Percentiles rank a stretch among this genome's conserved stretches.
These are phyloP conservation scores for Spergularia azorica DNA, from an alignment of 179 eudicot species.

Conservation along the genomic window DNA sequence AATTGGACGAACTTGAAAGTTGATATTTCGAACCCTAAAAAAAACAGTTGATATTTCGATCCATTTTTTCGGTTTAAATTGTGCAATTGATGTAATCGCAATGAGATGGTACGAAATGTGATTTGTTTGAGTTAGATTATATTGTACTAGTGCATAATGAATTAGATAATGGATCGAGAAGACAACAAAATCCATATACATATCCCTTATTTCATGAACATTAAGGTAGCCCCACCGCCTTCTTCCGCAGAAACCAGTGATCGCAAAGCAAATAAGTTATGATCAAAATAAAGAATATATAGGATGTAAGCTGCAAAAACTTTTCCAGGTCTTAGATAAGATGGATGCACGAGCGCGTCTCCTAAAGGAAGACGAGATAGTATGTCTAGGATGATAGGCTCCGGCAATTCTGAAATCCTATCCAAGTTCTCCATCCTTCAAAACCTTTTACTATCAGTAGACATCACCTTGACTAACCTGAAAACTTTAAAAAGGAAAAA, in stretches of 20 bases:
- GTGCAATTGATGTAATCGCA: too few relatives aligned
- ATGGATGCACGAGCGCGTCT: slow-evolving; percentile 15
- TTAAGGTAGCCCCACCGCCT: not conserved
- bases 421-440: not conserved
- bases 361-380: slow-evolving; percentile 6
- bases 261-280: slow-evolving; percentile 3
- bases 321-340: slow-evolving; percentile 23
- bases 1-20: too few relatives aligned
- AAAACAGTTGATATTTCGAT: too few relatives aligned
- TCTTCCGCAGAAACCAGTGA: slow-evolving; percentile 1
- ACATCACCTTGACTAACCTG: not conserved
- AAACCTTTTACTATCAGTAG: not conserved
- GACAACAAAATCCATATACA: slow-evolving; percentile 6
- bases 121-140: too few relatives aligned
- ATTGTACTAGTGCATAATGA: too few relatives aligned
- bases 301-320: slow-evolving; percentile 8
- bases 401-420: slow-evolving; percentile 18
- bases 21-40: too few relatives aligned
- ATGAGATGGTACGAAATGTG: too few relatives aligned
- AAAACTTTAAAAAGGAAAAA: too few relatives aligned
- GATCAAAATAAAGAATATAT: slow-evolving; percentile 20
- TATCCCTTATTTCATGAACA: not conserved
- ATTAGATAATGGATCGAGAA: too few relatives aligned
- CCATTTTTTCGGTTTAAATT: too few relatives aligned
- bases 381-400: slow-evolving; percentile 2